Conservation (phyloP, 768 basidiomycete genomes). For the Chiua virens region DNA sequence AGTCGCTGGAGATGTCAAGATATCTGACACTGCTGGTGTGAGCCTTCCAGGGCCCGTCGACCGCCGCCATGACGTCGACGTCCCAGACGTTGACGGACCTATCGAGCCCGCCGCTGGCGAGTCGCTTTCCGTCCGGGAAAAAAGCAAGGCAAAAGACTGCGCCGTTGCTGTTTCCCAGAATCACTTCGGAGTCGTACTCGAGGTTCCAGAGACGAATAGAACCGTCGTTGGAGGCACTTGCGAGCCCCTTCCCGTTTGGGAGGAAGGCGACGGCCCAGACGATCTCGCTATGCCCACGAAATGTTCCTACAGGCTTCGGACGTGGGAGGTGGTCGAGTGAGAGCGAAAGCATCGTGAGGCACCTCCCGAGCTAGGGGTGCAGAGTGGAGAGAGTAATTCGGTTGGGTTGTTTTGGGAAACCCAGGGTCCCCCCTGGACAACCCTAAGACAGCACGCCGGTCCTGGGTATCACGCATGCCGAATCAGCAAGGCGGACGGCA, state of each 20-base stretch:
- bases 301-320: slow-evolving; percentile 19
- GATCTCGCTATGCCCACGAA: slow-evolving; percentile 28
- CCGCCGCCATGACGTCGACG: slow-evolving; percentile 16
- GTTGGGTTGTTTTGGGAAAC: slow-evolving; percentile 19
- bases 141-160: slow-evolving; percentile 27
- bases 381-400: slow-evolving; percentile 22
- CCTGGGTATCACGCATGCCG: slow-evolving; percentile 30
- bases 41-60: slow-evolving; percentile 24
- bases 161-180: slow-evolving; percentile 21
- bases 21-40: slow-evolving; percentile 29
- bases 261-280: slow-evolving; percentile 31
- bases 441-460: slow-evolving; percentile 31
- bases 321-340: slow-evolving; percentile 29
- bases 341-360: slow-evolving; percentile 31
- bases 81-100: slow-evolving; percentile 33
- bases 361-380: slow-evolving; percentile 23
- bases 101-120: slow-evolving; percentile 31
- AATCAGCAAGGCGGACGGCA: slow-evolving; percentile 33
- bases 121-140: slow-evolving; percentile 26
- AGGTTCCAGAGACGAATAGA: slow-evolving; percentile 32
- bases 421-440: slow-evolving; percentile 26
- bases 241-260: slow-evolving; percentile 23
- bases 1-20: slow-evolving; percentile 28
- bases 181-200: slow-evolving; percentile 23
- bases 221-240: slow-evolving; percentile 30